Evolutionary conservation across 2,329 filamentous ascomycete species (phyloP), one percentile per base, ranked within the genome.

Genomic region (Cercospora berteroae): DNA sequence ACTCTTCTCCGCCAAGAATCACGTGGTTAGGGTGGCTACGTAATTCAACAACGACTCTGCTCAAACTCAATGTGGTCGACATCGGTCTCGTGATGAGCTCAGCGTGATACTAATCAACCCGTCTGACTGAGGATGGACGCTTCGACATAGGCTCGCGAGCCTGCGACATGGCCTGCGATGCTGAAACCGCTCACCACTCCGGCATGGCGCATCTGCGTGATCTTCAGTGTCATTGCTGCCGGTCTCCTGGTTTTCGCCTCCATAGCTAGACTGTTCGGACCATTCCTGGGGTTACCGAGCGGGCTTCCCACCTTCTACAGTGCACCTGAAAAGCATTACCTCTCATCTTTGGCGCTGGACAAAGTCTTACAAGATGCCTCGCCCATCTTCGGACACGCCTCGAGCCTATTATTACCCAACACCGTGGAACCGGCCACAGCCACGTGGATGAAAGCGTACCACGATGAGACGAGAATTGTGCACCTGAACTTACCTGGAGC

Each of bases 401-500:
- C 61, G 12, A 42, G 48, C 6, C 58, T 65, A 18, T 39, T 55
- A 16, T 60, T 42, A 4, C 74, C 74, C 7, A 69, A 64, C 5
- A 65, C 69, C 1, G 65, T 59, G 0, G 65, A 68, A 25, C 58
- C 68, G 13, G 61, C 64, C 12, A 78, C 76, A 4, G 73, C 81
- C 2, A 74, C 74, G 50, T 85, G 84, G 84, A 86, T 86, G 84
- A 76, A 77, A 25, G 64, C 56, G 0, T 77, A 83, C 48, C 72
- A 79, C 1, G 83, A 86, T 68, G 67, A 76, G 13, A 83, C 79
- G 0, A 77, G 72, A 3, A 69, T 85, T 0, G 77, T 81, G 2
- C 82, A 82, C 18, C 79, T 85, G 74, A 85, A 82, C 69, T 81
- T 85, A 44, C 84, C 84, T 2, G 84, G 84, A 1, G 81, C 79